Percentiles rank a stretch among this genome's conserved stretches.
phyloP scores from a whole-genome alignment of 768 basidiomycete species.

The Serpula lacrymans region DNA sequence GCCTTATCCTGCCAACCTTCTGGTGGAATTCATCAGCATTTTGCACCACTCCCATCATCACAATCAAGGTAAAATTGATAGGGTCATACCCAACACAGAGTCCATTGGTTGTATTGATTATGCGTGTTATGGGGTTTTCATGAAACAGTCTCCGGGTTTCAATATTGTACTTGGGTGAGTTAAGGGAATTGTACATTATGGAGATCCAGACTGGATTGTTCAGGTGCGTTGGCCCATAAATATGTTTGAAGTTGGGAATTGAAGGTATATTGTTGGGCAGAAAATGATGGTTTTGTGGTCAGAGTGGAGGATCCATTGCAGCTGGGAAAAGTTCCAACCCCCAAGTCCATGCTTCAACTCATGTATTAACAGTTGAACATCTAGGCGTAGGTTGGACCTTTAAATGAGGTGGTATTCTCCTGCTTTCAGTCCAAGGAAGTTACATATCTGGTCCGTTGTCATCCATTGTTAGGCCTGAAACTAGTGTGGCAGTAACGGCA shows the following conservation, averaged over 20 bases:
- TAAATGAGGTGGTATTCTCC: constrained; percentile 18
- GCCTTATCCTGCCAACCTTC: too few relatives aligned
- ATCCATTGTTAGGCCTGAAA: constrained; percentile 11
- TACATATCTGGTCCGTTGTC: constrained; percentile 12
- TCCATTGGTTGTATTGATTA: too few relatives aligned
- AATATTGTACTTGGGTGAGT: constrained; percentile 4
- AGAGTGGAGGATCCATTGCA: constrained; percentile 24
- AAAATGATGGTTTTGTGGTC: too few relatives aligned
- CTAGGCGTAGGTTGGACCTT: constrained; percentile 21
- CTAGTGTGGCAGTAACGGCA: constrained; percentile 17
- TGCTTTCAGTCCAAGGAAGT: constrained; percentile 15
- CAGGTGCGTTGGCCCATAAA: constrained; percentile 12
- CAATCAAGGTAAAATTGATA: too few relatives aligned
- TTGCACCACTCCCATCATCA: too few relatives aligned
- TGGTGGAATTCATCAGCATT: too few relatives aligned
- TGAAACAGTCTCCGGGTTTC: constrained; percentile 2
- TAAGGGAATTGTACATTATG: constrained; percentile 8
- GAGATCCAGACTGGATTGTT: background rate
- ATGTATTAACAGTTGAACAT: constrained; percentile 21
- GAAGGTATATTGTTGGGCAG: constrained; percentile 21
- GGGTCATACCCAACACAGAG: too few relatives aligned
- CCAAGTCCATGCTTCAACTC: constrained; percentile 14
- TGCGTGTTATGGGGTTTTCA: background rate
- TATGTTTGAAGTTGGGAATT: constrained; percentile 12
- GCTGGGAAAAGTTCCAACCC: constrained; percentile 17